Percentiles rank a stretch among this genome's conserved stretches.
These are phyloP conservation scores for Aureobasidium uvarum DNA, from an alignment of 2,329 filamentous ascomycete species.

Conservation along the genomic window DNA sequence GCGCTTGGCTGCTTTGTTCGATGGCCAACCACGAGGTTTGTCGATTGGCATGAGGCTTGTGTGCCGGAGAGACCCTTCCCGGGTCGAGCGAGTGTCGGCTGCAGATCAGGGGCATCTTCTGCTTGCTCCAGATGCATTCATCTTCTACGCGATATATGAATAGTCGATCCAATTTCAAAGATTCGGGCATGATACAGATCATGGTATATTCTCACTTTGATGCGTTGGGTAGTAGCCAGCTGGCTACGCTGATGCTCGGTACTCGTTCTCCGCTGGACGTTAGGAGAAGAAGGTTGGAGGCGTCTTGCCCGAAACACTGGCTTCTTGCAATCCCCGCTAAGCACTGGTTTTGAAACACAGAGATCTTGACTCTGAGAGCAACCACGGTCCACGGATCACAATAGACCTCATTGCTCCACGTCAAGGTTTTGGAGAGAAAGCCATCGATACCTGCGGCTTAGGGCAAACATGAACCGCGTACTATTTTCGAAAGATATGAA, in stretches of 20 bases:
- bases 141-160: background rate
- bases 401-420: background rate
- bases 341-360: conserved; percentile 18
- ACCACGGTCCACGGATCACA: background rate
- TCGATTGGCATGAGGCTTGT: background rate
- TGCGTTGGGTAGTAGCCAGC: background rate
- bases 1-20: background rate
- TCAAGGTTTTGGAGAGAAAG: background rate
- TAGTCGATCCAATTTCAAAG: background rate
- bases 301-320: conserved; percentile 21
- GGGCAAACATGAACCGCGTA: background rate
- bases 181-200: background rate
- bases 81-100: conserved; percentile 5
- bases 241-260: background rate
- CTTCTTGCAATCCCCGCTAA: conserved; percentile 2
- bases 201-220: background rate
- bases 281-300: conserved; percentile 14
- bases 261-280: conserved; percentile 9
- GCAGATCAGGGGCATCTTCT: conserved; percentile 17
- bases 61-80: background rate
- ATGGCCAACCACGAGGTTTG: background rate
- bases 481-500: conserved; percentile 18
- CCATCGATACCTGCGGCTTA: background rate
- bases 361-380: background rate
- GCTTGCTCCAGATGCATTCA: background rate